Conservation (phyloP, 805 yeast species). For the Grigorovia jiainica region DNA sequence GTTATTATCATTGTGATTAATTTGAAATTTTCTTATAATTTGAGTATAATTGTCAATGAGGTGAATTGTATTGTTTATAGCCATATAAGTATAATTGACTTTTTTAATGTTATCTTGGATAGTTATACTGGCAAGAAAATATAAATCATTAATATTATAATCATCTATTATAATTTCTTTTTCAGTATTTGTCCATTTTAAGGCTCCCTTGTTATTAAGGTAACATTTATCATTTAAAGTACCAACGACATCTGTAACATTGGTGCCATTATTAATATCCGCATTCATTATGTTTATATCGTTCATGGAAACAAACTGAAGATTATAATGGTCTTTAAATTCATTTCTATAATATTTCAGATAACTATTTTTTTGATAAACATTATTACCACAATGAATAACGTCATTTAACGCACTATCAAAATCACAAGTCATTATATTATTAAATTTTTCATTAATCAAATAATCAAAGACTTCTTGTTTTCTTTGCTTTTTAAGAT, state of each 20-base stretch:
- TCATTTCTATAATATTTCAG: background rate
- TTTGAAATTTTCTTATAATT: background rate
- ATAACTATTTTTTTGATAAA: background rate
- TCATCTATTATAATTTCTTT: background rate
- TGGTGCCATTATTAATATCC: too few relatives aligned
- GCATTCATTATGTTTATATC: too few relatives aligned
- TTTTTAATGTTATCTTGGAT: background rate
- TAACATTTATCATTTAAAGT: background rate
- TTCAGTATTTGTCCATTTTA: background rate
- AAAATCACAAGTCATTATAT: background rate
- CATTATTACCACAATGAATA: background rate
- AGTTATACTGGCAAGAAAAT: slow-evolving; percentile 1
- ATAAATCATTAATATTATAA: background rate
- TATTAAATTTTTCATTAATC: background rate
- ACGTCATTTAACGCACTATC: background rate
- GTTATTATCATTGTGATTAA: background rate
- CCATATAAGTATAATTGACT: slow-evolving; percentile 5
- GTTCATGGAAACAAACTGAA: background rate
- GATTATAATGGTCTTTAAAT: background rate
- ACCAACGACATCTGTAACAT: too few relatives aligned
- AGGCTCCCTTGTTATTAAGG: background rate
- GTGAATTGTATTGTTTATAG: slow-evolving; percentile 5
- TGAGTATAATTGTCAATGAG: slow-evolving; percentile 2
- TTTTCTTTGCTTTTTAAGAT: background rate
- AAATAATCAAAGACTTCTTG: background rate